Evolutionary conservation across 2,329 filamentous ascomycete genomes (phyloP).

Genomic region (Fusarium sterilihyphosum): DNA sequence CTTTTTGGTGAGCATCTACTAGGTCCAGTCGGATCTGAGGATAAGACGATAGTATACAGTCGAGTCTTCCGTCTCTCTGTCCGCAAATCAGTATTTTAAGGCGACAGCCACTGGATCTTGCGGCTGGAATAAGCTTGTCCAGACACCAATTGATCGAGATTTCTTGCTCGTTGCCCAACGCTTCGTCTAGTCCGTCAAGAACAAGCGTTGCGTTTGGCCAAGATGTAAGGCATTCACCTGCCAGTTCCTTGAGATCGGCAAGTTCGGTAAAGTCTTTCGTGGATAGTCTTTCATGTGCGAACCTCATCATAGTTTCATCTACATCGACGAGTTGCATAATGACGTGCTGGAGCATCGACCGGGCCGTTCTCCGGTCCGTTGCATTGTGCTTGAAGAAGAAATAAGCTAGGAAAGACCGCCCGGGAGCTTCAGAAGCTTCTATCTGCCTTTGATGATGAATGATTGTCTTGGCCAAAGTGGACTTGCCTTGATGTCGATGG

Average conservation of each 20-base stretch:
- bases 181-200: neutral
- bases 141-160: fast-evolving
- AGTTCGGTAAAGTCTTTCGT: fast-evolving
- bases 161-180: fast-evolving
- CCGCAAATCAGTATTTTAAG: neutral
- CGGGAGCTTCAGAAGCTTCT: fast-evolving
- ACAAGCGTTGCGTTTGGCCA: fast-evolving
- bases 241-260: fast-evolving
- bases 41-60: fast-evolving
- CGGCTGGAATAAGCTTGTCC: fast-evolving
- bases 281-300: fast-evolving
- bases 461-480: neutral
- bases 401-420: fast-evolving
- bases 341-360: fast-evolving
- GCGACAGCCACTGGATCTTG: fast-evolving
- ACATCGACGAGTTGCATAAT: fast-evolving
- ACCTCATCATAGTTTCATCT: neutral
- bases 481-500: neutral
- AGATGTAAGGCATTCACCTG: neutral
- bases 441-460: fast-evolving
- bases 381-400: neutral
- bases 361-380: fast-evolving
- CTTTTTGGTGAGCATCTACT: fast-evolving
- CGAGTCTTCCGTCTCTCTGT: neutral
- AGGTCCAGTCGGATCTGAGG: neutral